A percentile compares a stretch with the other conserved stretches of the same genome.
Conservation (phyloP, 2,329 filamentous ascomycete genomes). For the Aspergillus arachidicola region DNA sequence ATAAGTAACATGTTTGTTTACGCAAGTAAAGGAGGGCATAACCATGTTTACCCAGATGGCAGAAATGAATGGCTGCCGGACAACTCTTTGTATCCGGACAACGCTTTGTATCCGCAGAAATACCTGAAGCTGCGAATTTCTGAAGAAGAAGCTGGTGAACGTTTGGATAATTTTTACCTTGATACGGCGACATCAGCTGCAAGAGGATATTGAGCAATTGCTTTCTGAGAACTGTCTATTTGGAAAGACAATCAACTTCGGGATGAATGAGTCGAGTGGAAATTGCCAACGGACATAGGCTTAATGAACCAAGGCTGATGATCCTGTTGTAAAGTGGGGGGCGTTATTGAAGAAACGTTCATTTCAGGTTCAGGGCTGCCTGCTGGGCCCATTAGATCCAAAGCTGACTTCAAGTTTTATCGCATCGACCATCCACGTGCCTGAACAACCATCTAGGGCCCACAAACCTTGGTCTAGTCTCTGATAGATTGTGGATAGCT, state of each 20-base stretch:
- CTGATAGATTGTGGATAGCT: neutral
- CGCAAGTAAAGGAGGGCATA: slow-evolving; percentile 3
- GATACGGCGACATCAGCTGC: neutral
- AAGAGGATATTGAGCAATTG: neutral
- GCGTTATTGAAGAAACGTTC: neutral
- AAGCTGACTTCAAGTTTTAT: neutral
- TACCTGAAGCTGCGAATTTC: neutral
- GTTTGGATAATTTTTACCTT: neutral
- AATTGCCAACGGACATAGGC: no score
- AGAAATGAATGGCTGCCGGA: slow-evolving; percentile 8
- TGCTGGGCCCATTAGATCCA: neutral
- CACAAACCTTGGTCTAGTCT: neutral
- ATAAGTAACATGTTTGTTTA: neutral
- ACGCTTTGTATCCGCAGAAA: neutral
- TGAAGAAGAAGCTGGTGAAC: neutral
- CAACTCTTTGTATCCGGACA: no score
- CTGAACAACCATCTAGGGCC: neutral
- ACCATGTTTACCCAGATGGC: slow-evolving; percentile 8
- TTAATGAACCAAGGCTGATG: neutral
- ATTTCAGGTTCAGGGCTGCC: neutral
- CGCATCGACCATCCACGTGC: neutral
- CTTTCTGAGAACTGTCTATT: no score
- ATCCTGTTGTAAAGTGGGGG: neutral
- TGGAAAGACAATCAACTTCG: no score
- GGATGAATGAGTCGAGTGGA: no score